phyloP scores from a whole-genome alignment of 441 rosid genomes.

The Pelargonium fulgidum region DNA sequence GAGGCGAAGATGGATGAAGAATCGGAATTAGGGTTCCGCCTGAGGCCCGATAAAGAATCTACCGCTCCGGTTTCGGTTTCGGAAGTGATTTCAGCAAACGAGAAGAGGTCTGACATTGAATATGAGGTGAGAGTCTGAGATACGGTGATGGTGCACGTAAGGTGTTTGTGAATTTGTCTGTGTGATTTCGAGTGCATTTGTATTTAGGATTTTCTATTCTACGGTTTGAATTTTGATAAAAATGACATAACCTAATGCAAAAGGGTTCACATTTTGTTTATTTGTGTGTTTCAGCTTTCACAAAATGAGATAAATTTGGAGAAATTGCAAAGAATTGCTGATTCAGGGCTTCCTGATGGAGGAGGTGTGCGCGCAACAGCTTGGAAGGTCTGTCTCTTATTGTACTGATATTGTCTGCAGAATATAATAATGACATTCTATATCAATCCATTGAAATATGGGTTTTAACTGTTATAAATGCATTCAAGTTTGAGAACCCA shows the following conservation, averaged over 20 bases:
- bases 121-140: conserved; percentile 43
- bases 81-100: conserved; percentile 46
- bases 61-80: conserved; percentile 25
- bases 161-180: background rate
- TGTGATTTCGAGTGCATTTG: background rate
- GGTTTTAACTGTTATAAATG: background rate
- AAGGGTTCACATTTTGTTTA: background rate
- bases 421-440: background rate
- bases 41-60: conserved; percentile 29
- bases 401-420: background rate
- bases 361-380: conserved; percentile 48
- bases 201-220: background rate
- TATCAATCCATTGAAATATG: background rate
- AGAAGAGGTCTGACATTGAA: conserved; percentile 58
- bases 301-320: conserved; percentile 55
- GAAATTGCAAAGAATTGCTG: conserved; percentile 47
- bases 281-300: conserved; percentile 34
- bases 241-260: background rate
- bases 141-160: background rate
- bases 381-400: conserved; percentile 53
- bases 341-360: conserved; percentile 49
- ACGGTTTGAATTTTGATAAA: background rate
- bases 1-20: conserved; percentile 21
- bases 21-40: conserved; percentile 19
- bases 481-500: too few species aligned